Evolutionary conservation across 257 asterid species (phyloP).

Genomic region (Rubia yunnanensis): DNA sequence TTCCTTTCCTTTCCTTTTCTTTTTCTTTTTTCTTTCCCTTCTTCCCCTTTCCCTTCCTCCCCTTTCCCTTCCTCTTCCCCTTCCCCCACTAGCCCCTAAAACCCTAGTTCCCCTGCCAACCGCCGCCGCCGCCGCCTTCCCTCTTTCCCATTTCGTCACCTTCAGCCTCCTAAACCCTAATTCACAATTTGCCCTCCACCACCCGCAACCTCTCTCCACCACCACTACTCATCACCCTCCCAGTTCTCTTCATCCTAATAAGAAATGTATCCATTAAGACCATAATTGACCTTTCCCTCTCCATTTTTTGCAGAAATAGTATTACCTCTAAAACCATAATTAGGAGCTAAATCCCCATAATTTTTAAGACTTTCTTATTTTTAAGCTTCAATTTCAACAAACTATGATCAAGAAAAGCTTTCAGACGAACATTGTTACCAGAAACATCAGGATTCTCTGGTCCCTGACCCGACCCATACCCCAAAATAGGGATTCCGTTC

Average conservation of each 20-base stretch:
- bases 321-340: slow-evolving; percentile 24
- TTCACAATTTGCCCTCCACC: no score
- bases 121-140: no score
- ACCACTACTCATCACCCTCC: no score
- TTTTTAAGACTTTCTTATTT: slow-evolving; percentile 20
- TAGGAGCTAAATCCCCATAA: slow-evolving; percentile 15
- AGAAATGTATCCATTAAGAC: slow-evolving; percentile 23
- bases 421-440: slow-evolving; percentile 27
- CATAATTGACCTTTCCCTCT: slow-evolving; percentile 15
- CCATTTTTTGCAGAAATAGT: slow-evolving; percentile 9
- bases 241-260: slow-evolving; percentile 20
- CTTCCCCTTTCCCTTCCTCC: no score
- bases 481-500: slow-evolving; percentile 52
- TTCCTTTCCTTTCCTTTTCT: no score
- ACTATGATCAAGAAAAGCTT: slow-evolving; percentile 55
- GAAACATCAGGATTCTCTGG: slow-evolving; percentile 18
- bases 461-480: slow-evolving; percentile 25
- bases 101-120: no score
- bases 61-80: no score
- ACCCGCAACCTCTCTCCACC: no score
- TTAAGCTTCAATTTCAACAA: slow-evolving; percentile 61
- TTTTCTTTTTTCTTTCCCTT: no score
- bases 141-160: no score
- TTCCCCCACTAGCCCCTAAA: no score
- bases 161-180: no score